These are phyloP conservation scores for Claviceps humidiphila DNA, from an alignment of 2,329 filamentous ascomycete species.

Conservation along the genomic window DNA sequence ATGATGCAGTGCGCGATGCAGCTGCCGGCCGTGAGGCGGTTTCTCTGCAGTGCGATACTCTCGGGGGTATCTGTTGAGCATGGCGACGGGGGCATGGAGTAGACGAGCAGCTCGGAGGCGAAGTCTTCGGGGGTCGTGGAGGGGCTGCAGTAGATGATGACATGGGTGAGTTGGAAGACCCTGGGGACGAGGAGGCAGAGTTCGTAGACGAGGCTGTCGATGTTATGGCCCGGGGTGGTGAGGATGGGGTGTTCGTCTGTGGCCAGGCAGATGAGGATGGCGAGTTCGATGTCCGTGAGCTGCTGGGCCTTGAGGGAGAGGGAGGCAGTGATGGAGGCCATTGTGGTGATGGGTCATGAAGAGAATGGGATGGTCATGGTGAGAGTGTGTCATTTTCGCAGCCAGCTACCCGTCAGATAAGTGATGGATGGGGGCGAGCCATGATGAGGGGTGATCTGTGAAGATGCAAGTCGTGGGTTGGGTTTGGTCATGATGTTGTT, in stretches of 20 bases:
- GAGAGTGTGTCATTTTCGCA: too few relatives aligned
- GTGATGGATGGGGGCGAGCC: too few relatives aligned
- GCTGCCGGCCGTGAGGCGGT: constrained; percentile 5
- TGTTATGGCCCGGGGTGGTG: constrained; percentile 48
- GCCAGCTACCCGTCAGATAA: too few relatives aligned
- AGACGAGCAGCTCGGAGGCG: constrained; percentile 49
- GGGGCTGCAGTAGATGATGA: constrained; percentile 58
- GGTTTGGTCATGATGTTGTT: too few relatives aligned
- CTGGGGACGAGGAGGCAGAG: constrained; percentile 56
- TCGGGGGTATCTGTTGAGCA: constrained; percentile 8
- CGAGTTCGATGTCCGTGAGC: constrained; percentile 79
- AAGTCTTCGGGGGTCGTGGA: constrained; percentile 73
- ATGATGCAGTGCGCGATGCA: constrained; percentile 72
- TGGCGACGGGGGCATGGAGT: constrained; percentile 8
- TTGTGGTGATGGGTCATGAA: neutral
- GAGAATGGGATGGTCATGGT: neutral
- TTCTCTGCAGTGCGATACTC: too few relatives aligned
- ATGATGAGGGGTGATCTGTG: too few relatives aligned
- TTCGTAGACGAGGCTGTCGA: constrained; percentile 61
- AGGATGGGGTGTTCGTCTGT: constrained; percentile 81
- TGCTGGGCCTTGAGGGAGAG: constrained; percentile 56
- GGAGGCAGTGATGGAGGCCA: constrained; percentile 18
- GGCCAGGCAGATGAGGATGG: constrained; percentile 67
- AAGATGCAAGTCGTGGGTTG: too few relatives aligned
- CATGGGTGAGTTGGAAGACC: constrained; percentile 59